phyloP scores from a whole-genome alignment of 2,329 filamentous ascomycete species.

The Botrytis paeoniae region DNA sequence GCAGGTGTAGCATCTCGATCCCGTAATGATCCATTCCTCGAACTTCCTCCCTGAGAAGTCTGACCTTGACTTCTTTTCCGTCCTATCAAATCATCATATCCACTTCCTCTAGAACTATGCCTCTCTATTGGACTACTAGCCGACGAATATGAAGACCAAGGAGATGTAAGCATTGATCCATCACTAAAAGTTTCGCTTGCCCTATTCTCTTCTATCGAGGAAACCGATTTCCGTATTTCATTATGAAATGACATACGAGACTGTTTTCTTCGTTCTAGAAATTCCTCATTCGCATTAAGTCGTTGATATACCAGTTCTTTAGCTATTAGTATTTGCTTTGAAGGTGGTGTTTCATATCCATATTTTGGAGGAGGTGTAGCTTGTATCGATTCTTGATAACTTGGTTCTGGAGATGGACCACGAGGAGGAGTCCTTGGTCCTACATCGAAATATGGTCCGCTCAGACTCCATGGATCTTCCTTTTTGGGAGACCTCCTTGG shows the following conservation, averaged over 20 bases:
- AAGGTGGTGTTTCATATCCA: conserved; percentile 27
- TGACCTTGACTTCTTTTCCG: conserved; percentile 32
- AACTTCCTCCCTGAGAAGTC: conserved; percentile 20
- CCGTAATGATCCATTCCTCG: conserved; percentile 17
- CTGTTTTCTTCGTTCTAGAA: conserved; percentile 30
- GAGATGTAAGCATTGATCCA: conserved; percentile 15
- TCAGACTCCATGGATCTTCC: conserved; percentile 17
- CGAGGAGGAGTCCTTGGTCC: conserved; percentile 25
- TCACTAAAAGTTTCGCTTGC: conserved; percentile 22
- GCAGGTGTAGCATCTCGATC: conserved; percentile 15
- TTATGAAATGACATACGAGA: conserved; percentile 32
- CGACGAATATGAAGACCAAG: conserved; percentile 17
- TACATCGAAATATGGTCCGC: conserved; percentile 20
- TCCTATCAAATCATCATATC: conserved; percentile 30
- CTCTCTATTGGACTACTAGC: conserved; percentile 28
- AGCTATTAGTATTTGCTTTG: conserved; percentile 26
- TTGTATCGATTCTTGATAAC: conserved; percentile 9
- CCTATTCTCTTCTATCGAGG: conserved; percentile 30
- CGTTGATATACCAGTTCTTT: conserved; percentile 30
- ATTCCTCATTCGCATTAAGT: conserved; percentile 34
- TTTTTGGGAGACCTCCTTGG: neutral
- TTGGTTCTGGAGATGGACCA: conserved; percentile 16
- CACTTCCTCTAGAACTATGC: conserved; percentile 29
- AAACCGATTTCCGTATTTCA: conserved; percentile 29
- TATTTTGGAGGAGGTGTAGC: conserved; percentile 17